Base-by-base conservation (phyloP, 1,284 basidiomycete species). In the Tremellales sp. region DNA sequence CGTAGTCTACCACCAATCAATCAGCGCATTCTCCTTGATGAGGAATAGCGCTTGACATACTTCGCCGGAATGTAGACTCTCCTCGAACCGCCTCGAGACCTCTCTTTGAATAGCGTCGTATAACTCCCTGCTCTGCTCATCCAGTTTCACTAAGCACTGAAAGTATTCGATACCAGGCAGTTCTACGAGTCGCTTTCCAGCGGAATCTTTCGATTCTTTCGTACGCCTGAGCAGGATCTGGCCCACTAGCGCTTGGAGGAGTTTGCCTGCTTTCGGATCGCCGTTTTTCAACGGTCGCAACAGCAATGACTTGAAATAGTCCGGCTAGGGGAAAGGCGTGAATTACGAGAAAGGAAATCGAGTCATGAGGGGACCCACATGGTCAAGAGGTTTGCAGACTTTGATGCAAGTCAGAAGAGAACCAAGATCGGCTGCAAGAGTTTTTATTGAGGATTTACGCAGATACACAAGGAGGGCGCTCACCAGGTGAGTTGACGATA, bases 181-280 rank as follows among this genome's bases (percentile, higher is more conserved):
- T 18, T 81, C 77, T 6, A 93, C 79, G 8, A 93, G 74, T 12
- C 77, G 71, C 18, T 83, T 82, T 13, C 89, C 90, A 10, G 81
- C 69, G 8, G 75, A 77, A 63, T 91, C 86, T 77, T 86, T 84
- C 82, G 83, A 85, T 72, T 91, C 86, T 69, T 92, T 92, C 4
- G 87, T 91, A 27, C 89, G 79, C 5, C 89, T 83, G 37, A 94
- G 83, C 45, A 89, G 87, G 13, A 83, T 78, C 24, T 87, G 85
- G 36, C 76, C 81, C 79, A 93, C 89, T n/a, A 94, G 71, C 4
- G 85, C 86, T 83, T 83, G 77, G n/a, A 90, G 73, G 5, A 91
- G 70, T 56, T 82, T 83, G 19, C 78, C 81, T 6, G 87, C 87
- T 27, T 75, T 59, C 0, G 81, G 76, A 41, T 81, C 75, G 13